A percentile compares a stretch with the other conserved stretches of the same genome.
Conservation (phyloP, 164 flowering plant species). For the Chloranthus sessilifolius region DNA sequence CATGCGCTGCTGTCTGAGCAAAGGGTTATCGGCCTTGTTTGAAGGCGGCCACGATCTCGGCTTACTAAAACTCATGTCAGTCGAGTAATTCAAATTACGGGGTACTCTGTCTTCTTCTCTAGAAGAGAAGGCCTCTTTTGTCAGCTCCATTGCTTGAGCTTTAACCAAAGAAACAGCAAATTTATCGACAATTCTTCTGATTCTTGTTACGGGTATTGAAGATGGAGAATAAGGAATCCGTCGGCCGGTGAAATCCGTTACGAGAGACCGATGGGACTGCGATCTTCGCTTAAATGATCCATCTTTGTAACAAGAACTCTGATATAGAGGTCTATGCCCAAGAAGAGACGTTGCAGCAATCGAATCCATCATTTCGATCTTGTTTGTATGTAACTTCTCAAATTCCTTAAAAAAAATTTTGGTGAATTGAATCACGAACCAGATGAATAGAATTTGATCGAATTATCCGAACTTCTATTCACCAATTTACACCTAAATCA, state of each 20-base stretch:
- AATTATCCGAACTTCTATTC: no score
- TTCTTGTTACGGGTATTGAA: no score
- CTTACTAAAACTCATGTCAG: conserved; percentile 31
- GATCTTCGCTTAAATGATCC: conserved; percentile 21
- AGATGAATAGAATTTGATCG: no score
- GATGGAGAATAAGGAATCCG: conserved; percentile 12
- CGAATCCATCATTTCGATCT: conserved; percentile 71
- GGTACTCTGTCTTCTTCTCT: conserved; percentile 47
- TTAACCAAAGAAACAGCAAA: conserved; percentile 19
- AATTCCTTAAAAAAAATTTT: no score
- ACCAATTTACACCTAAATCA: no score
- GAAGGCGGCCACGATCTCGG: conserved; percentile 71
- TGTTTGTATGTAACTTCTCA: no score
- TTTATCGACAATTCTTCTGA: conserved; percentile 9
- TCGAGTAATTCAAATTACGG: conserved; percentile 23
- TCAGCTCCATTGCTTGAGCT: conserved; percentile 65
- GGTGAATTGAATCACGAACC: no score
- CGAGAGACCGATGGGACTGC: conserved; percentile 19
- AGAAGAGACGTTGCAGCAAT: conserved; percentile 62
- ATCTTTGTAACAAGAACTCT: conserved; percentile 24
- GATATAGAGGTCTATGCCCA: conserved; percentile 39
- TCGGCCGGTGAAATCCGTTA: conserved; percentile 24
- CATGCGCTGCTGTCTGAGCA: conserved; percentile 89
- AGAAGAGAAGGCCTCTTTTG: conserved; percentile 60
- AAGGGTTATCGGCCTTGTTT: conserved; percentile 85